Conservation (phyloP, 306 rosid genomes). For the Cucumis cinereus region DNA sequence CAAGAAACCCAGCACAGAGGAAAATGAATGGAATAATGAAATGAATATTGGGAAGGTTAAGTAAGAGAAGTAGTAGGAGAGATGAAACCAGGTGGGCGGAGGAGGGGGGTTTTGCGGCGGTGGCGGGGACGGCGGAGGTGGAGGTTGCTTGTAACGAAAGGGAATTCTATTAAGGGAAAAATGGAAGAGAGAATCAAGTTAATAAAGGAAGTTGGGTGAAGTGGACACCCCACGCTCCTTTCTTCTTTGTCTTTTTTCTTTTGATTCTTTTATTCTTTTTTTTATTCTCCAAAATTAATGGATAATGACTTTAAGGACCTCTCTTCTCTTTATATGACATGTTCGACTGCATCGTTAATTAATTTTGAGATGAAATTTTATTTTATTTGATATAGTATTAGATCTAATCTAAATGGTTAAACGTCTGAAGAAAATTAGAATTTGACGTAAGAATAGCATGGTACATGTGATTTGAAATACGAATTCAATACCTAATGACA, state of each 20-base stretch:
- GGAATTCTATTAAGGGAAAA: not conserved
- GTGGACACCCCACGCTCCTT: constrained; percentile 7
- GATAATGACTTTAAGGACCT: not conserved
- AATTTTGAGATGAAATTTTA: no score
- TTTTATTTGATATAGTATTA: no score
- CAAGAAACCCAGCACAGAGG: not conserved
- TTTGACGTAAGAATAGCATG: no score
- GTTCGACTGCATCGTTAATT: no score
- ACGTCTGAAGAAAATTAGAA: no score
- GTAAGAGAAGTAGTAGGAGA: not conserved
- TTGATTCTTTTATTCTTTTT: not conserved
- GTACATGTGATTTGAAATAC: no score
- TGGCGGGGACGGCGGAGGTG: not conserved
- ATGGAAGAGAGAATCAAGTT: not conserved
- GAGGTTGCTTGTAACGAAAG: constrained; percentile 12
- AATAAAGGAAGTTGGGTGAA: not conserved
- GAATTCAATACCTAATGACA: no score
- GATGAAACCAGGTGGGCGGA: not conserved
- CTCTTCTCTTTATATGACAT: no score
- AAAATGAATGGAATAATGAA: not conserved
- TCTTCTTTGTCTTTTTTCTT: not conserved
- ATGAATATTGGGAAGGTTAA: not conserved
- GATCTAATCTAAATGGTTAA: no score
- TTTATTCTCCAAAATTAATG: not conserved
- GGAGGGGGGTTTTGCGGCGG: not conserved